A percentile compares a stretch with the other conserved stretches of the same genome.
Conservation (phyloP, 306 rosid genomes). For the Quercus glauca region DNA sequence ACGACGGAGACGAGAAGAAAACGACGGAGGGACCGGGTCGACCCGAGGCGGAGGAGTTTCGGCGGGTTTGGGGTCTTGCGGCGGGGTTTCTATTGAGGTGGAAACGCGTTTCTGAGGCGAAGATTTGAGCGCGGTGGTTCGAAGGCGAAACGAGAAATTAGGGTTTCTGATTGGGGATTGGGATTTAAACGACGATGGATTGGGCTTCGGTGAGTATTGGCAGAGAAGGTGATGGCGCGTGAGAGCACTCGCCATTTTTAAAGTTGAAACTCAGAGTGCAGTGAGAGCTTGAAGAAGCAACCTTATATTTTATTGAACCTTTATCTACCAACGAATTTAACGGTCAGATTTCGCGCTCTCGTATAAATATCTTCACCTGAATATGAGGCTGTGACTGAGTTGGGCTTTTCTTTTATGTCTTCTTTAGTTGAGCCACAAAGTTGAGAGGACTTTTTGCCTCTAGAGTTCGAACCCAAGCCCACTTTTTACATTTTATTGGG, state of each 20-base stretch:
- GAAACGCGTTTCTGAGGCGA: slow-evolving; percentile 17
- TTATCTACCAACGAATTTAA: slow-evolving; percentile 3
- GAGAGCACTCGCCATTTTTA: slow-evolving; percentile 41
- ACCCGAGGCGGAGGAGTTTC: background rate
- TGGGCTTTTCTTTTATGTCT: too few species aligned
- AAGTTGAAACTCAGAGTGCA: background rate
- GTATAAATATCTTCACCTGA: background rate
- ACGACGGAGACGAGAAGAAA: slow-evolving; percentile 19
- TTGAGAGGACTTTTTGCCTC: too few species aligned
- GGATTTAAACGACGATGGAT: slow-evolving; percentile 12
- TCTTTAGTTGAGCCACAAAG: too few species aligned
- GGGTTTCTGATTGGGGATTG: slow-evolving; percentile 30
- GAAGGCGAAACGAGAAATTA: slow-evolving; percentile 7
- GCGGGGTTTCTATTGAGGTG: slow-evolving; percentile 29
- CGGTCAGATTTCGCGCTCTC: slow-evolving; percentile 8
- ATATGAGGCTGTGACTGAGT: too few species aligned
- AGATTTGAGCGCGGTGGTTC: slow-evolving; percentile 18
- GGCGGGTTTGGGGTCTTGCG: slow-evolving; percentile 22
- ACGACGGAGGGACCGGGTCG: slow-evolving; percentile 11
- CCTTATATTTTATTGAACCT: slow-evolving; percentile 10
- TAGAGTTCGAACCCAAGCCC: too few species aligned
- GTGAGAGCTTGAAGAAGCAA: background rate
- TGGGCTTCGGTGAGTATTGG: slow-evolving; percentile 22
- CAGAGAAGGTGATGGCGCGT: slow-evolving; percentile 20
- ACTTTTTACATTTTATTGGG: too few species aligned